A percentile compares a stretch with the other conserved stretches of the same genome.
phyloP scores from a whole-genome alignment of 1,139 yeast species.

The Yarrowia galli region DNA sequence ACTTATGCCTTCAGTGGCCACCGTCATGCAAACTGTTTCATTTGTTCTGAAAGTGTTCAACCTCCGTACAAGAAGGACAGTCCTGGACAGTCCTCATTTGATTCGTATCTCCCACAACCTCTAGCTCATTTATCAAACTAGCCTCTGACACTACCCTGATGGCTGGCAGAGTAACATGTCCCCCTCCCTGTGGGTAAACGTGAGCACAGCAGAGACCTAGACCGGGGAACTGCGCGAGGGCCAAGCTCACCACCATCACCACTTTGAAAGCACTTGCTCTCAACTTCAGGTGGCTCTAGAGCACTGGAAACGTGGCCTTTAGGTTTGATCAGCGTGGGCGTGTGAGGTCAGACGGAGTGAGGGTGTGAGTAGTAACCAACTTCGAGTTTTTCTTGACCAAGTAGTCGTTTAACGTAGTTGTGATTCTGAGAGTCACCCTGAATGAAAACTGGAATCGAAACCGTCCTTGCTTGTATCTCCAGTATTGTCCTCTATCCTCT shows the following conservation, averaged over 20 bases:
- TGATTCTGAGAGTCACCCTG: too few species aligned
- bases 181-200: not conserved
- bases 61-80: too few species aligned
- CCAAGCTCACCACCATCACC: constrained; percentile 3
- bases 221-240: too few species aligned
- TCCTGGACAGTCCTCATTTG: too few species aligned
- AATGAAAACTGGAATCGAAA: too few species aligned
- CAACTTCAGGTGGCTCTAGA: not conserved
- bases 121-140: constrained; percentile 2
- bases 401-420: too few species aligned
- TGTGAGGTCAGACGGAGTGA: too few species aligned
- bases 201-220: constrained; percentile 9
- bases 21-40: constrained; percentile 2
- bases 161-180: not conserved
- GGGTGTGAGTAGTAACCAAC: too few species aligned
- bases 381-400: too few species aligned
- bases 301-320: constrained; percentile 14
- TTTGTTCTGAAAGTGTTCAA: not conserved
- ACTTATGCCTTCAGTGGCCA: too few species aligned
- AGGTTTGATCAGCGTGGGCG: constrained; percentile 27
- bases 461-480: too few species aligned
- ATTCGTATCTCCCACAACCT: not conserved
- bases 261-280: constrained; percentile 31
- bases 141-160: not conserved
- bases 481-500: too few species aligned